Base-by-base conservation (phyloP, 345 rosid species). In the Mallotus nudiflorus region DNA sequence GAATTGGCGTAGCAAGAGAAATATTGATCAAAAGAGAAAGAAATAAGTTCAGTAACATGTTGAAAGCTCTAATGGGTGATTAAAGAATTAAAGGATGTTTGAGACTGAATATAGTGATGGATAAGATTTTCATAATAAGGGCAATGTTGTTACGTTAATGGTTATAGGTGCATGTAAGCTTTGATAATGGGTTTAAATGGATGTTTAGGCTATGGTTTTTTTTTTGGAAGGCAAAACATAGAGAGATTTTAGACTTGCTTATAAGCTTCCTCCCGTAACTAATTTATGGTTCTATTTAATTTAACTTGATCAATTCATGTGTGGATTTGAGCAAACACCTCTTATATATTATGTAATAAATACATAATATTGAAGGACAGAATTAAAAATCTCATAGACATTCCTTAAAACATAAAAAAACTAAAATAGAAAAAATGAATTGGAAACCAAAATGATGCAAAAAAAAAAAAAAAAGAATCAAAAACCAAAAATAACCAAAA, bases 131-230 rank as follows among this genome's bases (percentile, higher is more conserved):
- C n/a, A n/a, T n/a, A n/a, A n/a, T n/a, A 19, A 10, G 37, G 67
- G 54, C 0, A 44, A 44, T 35, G 56, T 31, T 44, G 56, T 55
- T 62, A 80, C 80, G 79, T 66, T 65, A 50, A 29, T n/a, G n/a
- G n/a, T n/a, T n/a, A n/a, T 53, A 57, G 77, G 80, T 59, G 78
- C 83, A 79, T 69, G 76, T 62, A 65, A 50, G 54, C 60, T n/a
- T 56, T 49, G 25, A 45, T n/a, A n/a, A n/a, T 44, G 59, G 57
- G 31, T 25, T 35, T 19, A 15, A 62, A 55, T 68, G 27, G 71
- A 13, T 19, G 13, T 42, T 9, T 19, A 27, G 46, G 37, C n/a
- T 64, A 24, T 48, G 52, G 46, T 52, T 20, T 52, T 52, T 22
- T 61, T 33, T 25, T 15, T 0, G 42, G 6, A 40, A 52, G 74